Conservation (phyloP, 495 filamentous ascomycete species). For the Aspergillus avenaceus region DNA sequence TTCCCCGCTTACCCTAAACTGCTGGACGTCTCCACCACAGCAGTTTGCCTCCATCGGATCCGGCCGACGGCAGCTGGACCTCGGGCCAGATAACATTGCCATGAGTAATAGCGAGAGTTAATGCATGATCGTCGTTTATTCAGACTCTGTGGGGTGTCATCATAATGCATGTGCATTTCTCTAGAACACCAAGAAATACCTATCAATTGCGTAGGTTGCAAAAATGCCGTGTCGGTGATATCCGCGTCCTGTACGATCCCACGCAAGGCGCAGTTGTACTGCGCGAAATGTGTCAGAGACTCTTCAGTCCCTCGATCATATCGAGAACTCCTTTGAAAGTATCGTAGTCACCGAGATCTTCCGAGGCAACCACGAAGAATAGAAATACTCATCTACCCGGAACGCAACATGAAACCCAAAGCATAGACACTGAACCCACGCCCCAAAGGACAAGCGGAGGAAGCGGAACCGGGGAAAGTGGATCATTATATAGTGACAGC, state of each 20-base stretch:
- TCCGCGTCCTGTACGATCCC: not conserved
- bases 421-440: not conserved
- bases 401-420: not conserved
- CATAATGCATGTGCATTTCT: not conserved
- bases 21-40: conserved; percentile 4
- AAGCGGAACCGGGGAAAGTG: conserved; percentile 2
- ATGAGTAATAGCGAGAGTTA: not conserved
- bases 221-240: not conserved
- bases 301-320: not conserved
- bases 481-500: not conserved
- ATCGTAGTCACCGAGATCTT: too few relatives aligned
- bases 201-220: not conserved
- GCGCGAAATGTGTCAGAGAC: not conserved
- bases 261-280: not conserved
- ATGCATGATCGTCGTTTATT: not conserved
- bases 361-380: too few relatives aligned
- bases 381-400: not conserved
- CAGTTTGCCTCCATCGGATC: conserved; percentile 11
- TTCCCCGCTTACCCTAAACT: conserved; percentile 6
- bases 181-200: not conserved
- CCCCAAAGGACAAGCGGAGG: not conserved
- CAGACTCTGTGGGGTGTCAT: not conserved
- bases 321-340: not conserved
- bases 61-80: conserved; percentile 11
- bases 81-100: conserved; percentile 1